Evolutionary conservation across 1,284 basidiomycete genomes (phyloP), one percentile per base, ranked within the genome.

Genomic region (Dichomitus squalens): DNA sequence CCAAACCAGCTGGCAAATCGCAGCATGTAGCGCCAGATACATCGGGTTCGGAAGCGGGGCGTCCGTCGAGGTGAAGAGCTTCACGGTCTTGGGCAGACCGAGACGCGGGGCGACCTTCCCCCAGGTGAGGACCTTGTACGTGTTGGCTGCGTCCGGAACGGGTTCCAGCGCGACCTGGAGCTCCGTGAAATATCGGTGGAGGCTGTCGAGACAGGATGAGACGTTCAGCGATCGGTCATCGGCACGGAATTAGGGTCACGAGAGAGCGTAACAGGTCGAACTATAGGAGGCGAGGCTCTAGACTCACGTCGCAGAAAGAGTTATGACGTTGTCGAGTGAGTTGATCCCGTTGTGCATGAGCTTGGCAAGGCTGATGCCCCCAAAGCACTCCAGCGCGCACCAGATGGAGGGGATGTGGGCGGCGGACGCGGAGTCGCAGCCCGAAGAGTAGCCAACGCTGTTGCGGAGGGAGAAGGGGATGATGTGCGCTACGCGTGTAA

Each of bases 121-220:
- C 60, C 60, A 62, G 35, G 60, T 62, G 44, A 55, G 60, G 21
- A 62, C 60, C n/a, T 39, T 43, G 49, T 59, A 62, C 6, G 56
- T 56, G 43, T 57, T 39, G 21, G 54, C 52, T 6, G 44, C 23
- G 36, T 54, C 57, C 38, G 57, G 44, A 40, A 57, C 4, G 44
- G 60, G 60, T 34, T 62, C 57, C 11, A 62, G 54, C 6, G 54
- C 60, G 49, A 62, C 48, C 52, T 62, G 60, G 43, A 62, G 57
- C 39, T 58, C 60, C 31, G 60, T 62, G 57, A 62, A 62, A 41
- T 62, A 62, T 29, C 60, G 60, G 36, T 62, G 54, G 6, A 62
- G 51, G 21, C 60, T 62, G 47, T 3, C 18, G n/a, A 14, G 14
- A 18, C 11, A 16, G 18, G n/a, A 21, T 39, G 36, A 27, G 23